Base-by-base conservation (phyloP, 2,329 filamentous ascomycete species). In the Penicillium glabrum region DNA sequence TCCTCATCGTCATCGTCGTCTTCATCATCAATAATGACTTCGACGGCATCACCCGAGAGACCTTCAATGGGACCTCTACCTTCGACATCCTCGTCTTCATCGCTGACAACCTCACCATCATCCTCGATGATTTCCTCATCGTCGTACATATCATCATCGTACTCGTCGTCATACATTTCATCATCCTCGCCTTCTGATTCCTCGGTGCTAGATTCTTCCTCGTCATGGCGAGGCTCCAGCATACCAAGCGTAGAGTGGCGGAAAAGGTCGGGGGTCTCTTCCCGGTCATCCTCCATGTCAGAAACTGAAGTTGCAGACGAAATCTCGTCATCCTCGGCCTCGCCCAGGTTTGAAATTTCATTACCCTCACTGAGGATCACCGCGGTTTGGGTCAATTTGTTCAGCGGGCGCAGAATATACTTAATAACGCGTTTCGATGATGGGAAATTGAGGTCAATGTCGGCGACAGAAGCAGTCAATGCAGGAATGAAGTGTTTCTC, bases 261-360 rank as follows among this genome's bases (percentile, higher is more conserved):
- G 79, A 97, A 98, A 21, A 99, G 83, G 76, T 99, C 95, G 29
- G 96, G 95, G 5, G 96, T 99, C 72, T 98, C 95, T 74, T 96
- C 92, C 45, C 92, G 88, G 54, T 91, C 88, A 59, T 93, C 90
- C 41, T 93, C 90, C 50, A 92, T 80, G 61, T 96, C 93, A 11
- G 93, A 97, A 24, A 96, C 85, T 1, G 93, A 96, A 5, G 92
- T 96, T 3, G 89, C 86, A 11, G 91, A 95, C 2, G 88, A 88
- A 46, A 96, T 90, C 46, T 97, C 93, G 61, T 96, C 93, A 47
- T 96, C 93, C 26, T 90, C 88, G 21, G 86, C 86, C 46, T 88
- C 87, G 5, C 87, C 84, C 11, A 87, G 83, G 9, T 84, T 80
- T 1, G 82, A 87, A 37, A 95, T 84, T 53, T 95, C 86, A 39